These are phyloP conservation scores for Exserohilum turcica DNA, from an alignment of 2,329 filamentous ascomycete genomes.

Conservation along the genomic window DNA sequence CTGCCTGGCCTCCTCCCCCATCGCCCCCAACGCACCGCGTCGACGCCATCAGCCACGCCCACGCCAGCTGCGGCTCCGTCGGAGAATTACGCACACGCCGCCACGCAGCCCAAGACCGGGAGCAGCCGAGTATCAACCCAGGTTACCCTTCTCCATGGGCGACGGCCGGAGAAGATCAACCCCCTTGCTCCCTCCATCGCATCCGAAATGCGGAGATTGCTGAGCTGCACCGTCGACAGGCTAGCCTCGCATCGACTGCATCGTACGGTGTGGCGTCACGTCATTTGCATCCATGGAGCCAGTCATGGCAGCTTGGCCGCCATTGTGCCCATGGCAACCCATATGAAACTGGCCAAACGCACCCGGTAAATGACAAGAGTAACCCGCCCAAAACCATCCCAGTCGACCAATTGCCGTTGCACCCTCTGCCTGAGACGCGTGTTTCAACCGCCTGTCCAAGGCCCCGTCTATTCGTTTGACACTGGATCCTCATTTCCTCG, in stretches of 20 bases:
- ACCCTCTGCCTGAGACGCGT: too few species aligned
- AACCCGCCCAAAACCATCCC: too few species aligned
- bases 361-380: too few species aligned
- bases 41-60: background rate
- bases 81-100: constrained; percentile 12
- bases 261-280: background rate
- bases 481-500: background rate
- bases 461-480: too few species aligned
- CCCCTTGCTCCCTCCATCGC: background rate
- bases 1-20: background rate
- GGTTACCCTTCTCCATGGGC: constrained; percentile 5
- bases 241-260: background rate
- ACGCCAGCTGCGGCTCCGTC: constrained; percentile 1
- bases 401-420: too few species aligned
- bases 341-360: too few species aligned
- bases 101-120: constrained; percentile 9
- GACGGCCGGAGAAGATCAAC: background rate
- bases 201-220: background rate
- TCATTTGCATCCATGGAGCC: background rate
- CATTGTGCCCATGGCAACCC: too few species aligned
- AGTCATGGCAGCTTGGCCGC: background rate
- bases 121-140: constrained; percentile 11
- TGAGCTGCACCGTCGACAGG: background rate
- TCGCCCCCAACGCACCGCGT: too few species aligned
- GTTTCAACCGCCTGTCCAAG: background rate